Evolutionary conservation across 2,329 filamentous ascomycete genomes (phyloP), one percentile per base, ranked within the genome.

Genomic region (Akanthomyces lecanii): DNA sequence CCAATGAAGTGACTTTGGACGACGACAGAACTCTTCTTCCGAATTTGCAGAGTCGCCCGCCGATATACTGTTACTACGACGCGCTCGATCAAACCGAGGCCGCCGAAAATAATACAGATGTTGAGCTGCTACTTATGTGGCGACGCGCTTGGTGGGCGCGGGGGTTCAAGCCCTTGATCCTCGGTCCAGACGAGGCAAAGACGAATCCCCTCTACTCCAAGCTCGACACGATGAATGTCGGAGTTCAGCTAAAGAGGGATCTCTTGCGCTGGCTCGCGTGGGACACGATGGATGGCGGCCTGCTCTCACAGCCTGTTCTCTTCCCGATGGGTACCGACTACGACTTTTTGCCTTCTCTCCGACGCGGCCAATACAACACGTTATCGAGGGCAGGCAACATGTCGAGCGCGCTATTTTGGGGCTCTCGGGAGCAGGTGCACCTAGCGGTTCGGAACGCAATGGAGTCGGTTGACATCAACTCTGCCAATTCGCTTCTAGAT

Each of bases 111-210:
- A 84, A 89, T 64, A 90, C 91, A 4, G 91, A 97, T 73, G 89
- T 89, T 71, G 84, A 88, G 64, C 78, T 98, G 64, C 81, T 98
- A 55, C 79, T 96, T 63, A 89, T 90, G 60, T 98, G 95, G 95
- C 85, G 93, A 65, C 85, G 92, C 52, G 93, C 94, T 3, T 98
- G 94, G 92, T 98, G 92, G 91, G 92, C 93, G 0, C 87, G 96
- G 70, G 95, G 94, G 12, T 97, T 98, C 77, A 87, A 83, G 66
- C 94, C 95, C 0, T 82, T 95, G 8, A 89, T 98, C 47, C 77
- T 98, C 62, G 88, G 90, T 57, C 84, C 86, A 18, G 86, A 84
- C 1, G 94, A 98, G 72, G 92, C 93, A 21, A 89, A 88, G 81
- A 87, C 87, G 71, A 95, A 97, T 71, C 90, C 90, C 1, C 77